Evolutionary conservation across 1,284 basidiomycete genomes (phyloP), one percentile per base, ranked within the genome.

Genomic region (Vanrija pseudolonga): DNA sequence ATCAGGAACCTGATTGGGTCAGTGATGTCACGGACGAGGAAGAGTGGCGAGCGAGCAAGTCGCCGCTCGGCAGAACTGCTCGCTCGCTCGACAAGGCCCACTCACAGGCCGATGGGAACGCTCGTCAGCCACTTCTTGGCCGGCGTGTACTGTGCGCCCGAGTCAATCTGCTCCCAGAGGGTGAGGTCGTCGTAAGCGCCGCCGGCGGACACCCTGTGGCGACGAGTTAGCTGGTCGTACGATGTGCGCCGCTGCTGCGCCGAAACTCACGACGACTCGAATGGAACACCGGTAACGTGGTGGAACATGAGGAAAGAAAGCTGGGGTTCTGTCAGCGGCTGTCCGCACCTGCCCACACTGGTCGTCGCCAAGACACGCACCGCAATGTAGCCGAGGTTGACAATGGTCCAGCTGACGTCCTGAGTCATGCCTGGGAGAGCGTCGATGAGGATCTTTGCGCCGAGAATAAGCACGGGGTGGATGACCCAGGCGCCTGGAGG

Each of bases 141-240:
- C 0, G 95, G 95, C 2, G 95, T 99, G 77, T 98, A 96, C 69
- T 98, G 95, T 0, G 94, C 95, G 39, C 95, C 95, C 57, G 91
- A 88, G 76, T 99, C 95, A 57, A 99, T 99, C 81, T 99, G 95
- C 74, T 99, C 95, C 95, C 95, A 99, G 23, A 99, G 79, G 0
- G 96, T 98, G 46, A 98, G 82, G 65, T 97, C 90, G 73, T 98
- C 95, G 77, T 96, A 98, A 6, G 90, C 95, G 41, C 96, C 96
- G 14, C 87, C 87, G 63, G 73, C 92, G 82, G 69, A 69, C 56
- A 74, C 60, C 17, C 72, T 75, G 53, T 15, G 9, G 38, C 19
- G 38, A n/a, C 3, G 1, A 7, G 43, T 19, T 17, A 40, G 26
- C 8, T 9, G 9, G 32, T 32, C 7, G 32, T 32, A 32, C 32